Evolutionary conservation across 192 early-diverging fungal species (phyloP), one percentile per base, ranked within the genome.

Genomic region (Martensiomyces pterosporus): DNA sequence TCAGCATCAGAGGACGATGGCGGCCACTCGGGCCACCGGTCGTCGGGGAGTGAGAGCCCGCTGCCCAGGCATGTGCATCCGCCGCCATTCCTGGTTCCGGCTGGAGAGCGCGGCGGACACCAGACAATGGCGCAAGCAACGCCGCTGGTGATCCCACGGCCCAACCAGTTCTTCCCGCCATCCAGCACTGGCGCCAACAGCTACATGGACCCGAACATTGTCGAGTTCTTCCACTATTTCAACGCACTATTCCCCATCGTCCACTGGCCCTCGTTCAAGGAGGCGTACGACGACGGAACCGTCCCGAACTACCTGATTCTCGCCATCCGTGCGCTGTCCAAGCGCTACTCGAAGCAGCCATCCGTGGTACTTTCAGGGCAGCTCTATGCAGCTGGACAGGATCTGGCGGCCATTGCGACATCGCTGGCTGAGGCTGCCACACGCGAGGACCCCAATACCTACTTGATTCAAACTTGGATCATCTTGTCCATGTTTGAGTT

Each of bases 301-400:
- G 70, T 74, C 54, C 70, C 70, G 25, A 74, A 74, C 50, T 74
- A 74, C 60, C 38, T 74, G 58, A 74, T 74, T 41, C 50, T 74
- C 42, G 64, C 70, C 36, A 74, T 74, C 52, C 53, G 64, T n/a
- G 70, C 70, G 10, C 55, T 74, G 55, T 74, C 70, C 18, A 65
- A 67, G 33, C 62, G 70, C 51, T 74, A 74, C 52, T 74, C 70
- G 33, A 74, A 74, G 48, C 70, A 74, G 60, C 70, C 70, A 3
- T 66, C 70, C 0, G 70, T 74, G 16, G 55, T 74, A 19, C 50
- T 67, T 1, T 74, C 70, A 9, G 70, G 70, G 17, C 60, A 57
- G 64, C 59, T 52, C 34, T 67, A 74, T 27, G 51, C 70, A 8
- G 70, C 64, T 13, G 70, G 70, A 29, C 70, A 74, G 58, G 70